phyloP scores from a whole-genome alignment of 2,329 filamentous ascomycete genomes.

The Didymosphaeria variabile region DNA sequence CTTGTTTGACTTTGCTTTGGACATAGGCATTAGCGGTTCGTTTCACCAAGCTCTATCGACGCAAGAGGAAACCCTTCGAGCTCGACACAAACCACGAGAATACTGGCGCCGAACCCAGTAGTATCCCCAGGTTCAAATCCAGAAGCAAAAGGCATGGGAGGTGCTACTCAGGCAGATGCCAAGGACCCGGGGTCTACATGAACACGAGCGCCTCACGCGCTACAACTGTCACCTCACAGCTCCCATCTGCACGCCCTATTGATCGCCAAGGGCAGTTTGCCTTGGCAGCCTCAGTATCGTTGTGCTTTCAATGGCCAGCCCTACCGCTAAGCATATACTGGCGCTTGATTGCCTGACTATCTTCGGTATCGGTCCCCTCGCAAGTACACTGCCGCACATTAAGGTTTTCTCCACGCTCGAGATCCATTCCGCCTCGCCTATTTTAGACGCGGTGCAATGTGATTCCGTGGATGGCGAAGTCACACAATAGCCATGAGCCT shows the following conservation, averaged over 20 bases:
- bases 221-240: slow-evolving; percentile 5
- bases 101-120: not conserved
- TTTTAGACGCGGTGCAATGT: not conserved
- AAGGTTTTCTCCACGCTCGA: not conserved
- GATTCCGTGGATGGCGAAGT: not conserved
- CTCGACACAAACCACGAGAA: not conserved
- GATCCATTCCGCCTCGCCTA: not conserved
- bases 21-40: slow-evolving; percentile 16
- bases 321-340: not conserved
- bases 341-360: not conserved
- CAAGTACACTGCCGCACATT: not conserved
- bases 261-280: slow-evolving; percentile 11
- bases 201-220: not conserved
- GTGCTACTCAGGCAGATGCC: not conserved
- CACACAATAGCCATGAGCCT: not conserved
- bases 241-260: slow-evolving; percentile 2
- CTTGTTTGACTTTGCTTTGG: slow-evolving; percentile 14
- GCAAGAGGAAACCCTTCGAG: not conserved
- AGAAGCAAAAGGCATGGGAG: not conserved
- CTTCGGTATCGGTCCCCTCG: not conserved
- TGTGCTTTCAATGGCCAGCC: slow-evolving; percentile 4
- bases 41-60: not conserved
- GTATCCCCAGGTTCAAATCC: not conserved
- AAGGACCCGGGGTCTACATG: not conserved
- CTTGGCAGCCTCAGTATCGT: not conserved